Evolutionary conservation across 352 stramenopile species (phyloP).

Genomic region (Phytophthora melonis): DNA sequence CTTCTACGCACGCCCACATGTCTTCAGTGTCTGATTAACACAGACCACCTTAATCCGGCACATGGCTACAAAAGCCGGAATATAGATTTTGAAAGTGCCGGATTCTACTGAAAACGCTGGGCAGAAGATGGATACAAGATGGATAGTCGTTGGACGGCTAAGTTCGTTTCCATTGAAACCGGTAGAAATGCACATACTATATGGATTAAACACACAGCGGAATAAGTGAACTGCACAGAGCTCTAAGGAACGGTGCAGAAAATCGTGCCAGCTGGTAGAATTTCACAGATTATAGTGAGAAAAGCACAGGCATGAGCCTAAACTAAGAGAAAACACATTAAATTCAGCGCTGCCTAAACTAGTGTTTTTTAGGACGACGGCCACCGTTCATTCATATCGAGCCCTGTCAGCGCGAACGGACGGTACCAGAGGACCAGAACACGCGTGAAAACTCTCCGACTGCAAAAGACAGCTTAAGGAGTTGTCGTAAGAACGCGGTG

Average conservation of each 20-base stretch:
- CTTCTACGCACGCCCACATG: too few relatives aligned
- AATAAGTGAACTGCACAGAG: background rate
- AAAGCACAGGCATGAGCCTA: background rate
- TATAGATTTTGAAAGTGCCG: too few relatives aligned
- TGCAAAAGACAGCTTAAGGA: background rate
- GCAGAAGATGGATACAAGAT: too few relatives aligned
- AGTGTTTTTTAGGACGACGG: background rate
- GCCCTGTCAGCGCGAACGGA: background rate
- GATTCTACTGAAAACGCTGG: too few relatives aligned
- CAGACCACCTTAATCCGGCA: too few relatives aligned
- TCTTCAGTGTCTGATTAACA: too few relatives aligned
- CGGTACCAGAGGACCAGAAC: background rate
- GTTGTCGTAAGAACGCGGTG: background rate
- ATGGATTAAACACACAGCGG: too few relatives aligned
- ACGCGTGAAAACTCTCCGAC: background rate
- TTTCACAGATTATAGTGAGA: background rate
- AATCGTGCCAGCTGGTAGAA: background rate
- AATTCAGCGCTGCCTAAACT: background rate
- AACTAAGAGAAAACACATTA: background rate
- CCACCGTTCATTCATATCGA: background rate
- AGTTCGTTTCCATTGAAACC: background rate
- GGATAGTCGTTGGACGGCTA: too few relatives aligned
- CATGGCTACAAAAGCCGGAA: too few relatives aligned
- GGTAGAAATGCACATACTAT: too few relatives aligned
- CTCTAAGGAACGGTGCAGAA: background rate